phyloP scores from a whole-genome alignment of 495 filamentous ascomycete genomes.

The Aspergillus baeticus region DNA sequence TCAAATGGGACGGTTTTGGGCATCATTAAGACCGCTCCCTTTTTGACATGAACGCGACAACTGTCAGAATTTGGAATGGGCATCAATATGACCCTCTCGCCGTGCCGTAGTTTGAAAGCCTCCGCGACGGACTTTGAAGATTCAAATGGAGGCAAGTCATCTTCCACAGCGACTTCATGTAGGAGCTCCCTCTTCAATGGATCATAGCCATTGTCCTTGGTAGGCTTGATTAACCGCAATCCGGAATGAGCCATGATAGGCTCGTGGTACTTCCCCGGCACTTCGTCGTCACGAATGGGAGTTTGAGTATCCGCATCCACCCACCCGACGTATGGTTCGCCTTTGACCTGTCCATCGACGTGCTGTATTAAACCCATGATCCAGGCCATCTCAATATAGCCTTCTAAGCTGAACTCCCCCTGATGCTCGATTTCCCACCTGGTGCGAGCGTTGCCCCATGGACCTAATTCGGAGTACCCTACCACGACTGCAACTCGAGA shows the following conservation, averaged over 20 bases:
- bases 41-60: conserved; percentile 87
- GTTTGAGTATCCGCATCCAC: conserved; percentile 90
- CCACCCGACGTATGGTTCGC: conserved; percentile 94
- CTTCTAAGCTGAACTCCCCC: conserved; percentile 95
- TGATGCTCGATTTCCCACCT: conserved; percentile 99
- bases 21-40: conserved; percentile 88
- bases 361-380: conserved; percentile 99
- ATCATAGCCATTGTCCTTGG: conserved; percentile 91
- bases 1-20: conserved; percentile 95
- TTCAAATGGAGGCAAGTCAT: conserved; percentile 96
- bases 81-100: conserved; percentile 90
- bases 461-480: conserved; percentile 92
- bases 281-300: conserved; percentile 92
- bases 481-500: conserved; percentile 96
- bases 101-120: conserved; percentile 94
- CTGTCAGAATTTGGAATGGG: conserved; percentile 87
- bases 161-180: conserved; percentile 93
- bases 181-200: conserved; percentile 96
- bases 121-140: conserved; percentile 92
- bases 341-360: conserved; percentile 92
- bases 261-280: conserved; percentile 94
- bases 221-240: conserved; percentile 93
- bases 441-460: conserved; percentile 96
- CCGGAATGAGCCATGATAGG: conserved; percentile 93
- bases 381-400: conserved; percentile 99